Evolutionary conservation across 2,329 filamentous ascomycete species (phyloP), one percentile per base, ranked within the genome.

Genomic region (Trichoderma pleuroti): DNA sequence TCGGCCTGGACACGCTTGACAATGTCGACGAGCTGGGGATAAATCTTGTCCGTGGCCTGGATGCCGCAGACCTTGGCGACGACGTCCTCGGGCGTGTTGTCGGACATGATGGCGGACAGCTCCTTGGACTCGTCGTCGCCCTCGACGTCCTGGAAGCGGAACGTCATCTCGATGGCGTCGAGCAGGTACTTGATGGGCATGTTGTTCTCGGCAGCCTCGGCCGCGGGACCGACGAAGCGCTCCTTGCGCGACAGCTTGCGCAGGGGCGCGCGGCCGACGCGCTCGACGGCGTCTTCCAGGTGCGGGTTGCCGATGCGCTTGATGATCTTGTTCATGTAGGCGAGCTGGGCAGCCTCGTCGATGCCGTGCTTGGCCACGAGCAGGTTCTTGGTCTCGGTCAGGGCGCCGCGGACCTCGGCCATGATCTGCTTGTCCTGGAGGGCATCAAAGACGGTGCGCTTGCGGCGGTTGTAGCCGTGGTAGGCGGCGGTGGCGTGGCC

Each of bases 401-500:
- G 87, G 26, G 92, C 93, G 72, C 89, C 89, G 74, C 91, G 89
- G 64, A 99, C 95, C 76, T 93, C 90, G 62, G 88, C 84, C 81
- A 92, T 88, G 78, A 99, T 97, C 77, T 90, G 86, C 78, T 89
- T 86, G 80, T 98, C 93, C 73, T 89, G 88, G 74, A 98, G 88
- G 10, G 94, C 92, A 77, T 98, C 95, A 80, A 96, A 93, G 75
- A 99, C 93, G 72, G 92, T 97, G 78, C 88, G 86, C 87, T 97
- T 95, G 78, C 92, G 90, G 75, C 90, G 88, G 84, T 94, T 88
- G 87, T 97, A 92, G 69, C 94, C 95, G 82, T 96, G 94, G 88
- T 98, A 98, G 72, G 96, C 95, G 24, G 94, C 94, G 9, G 95
- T 97, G 72, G 96, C 96, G 80, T 99, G 96, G 70, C 94, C 92